Evolutionary conservation across 805 yeast genomes (phyloP).

Genomic region (Lipomyces orientalis): DNA sequence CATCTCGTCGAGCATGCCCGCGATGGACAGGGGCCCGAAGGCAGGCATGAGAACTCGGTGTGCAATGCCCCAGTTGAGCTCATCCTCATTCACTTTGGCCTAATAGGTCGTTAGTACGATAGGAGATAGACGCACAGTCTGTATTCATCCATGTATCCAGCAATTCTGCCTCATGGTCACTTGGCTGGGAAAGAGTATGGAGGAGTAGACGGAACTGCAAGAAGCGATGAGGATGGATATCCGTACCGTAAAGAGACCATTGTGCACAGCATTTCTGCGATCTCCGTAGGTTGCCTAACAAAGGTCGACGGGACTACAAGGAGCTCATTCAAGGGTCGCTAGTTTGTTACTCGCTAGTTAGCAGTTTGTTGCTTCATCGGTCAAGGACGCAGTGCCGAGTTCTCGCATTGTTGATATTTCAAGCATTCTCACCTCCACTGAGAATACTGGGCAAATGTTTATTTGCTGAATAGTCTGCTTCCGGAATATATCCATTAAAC

Average conservation of each 20-base stretch:
- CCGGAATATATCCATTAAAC: too few species aligned
- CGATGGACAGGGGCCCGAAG: constrained; percentile 8
- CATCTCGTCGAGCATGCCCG: constrained; percentile 9
- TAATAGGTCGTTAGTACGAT: constrained; percentile 7
- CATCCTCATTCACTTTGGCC: constrained; percentile 1
- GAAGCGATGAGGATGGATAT: constrained; percentile 2
- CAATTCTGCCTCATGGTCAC: not conserved
- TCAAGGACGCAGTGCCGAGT: too few species aligned
- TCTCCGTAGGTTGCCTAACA: too few species aligned
- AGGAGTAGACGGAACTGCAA: constrained; percentile 7
- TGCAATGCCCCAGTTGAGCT: constrained; percentile 8
- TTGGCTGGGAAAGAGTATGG: not conserved
- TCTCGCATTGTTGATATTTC: too few species aligned
- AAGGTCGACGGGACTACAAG: too few species aligned
- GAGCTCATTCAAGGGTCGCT: too few species aligned
- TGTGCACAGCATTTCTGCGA: constrained; percentile 6
- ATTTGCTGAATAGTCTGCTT: too few species aligned
- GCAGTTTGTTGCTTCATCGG: too few species aligned
- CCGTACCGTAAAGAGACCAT: constrained; percentile 9
- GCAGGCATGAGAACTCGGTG: constrained; percentile 11
- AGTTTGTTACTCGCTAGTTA: too few species aligned
- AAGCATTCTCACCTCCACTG: too few species aligned
- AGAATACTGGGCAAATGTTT: too few species aligned
- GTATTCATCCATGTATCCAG: constrained; percentile 1
- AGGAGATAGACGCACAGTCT: constrained; percentile 3